Conservation (phyloP, 306 rosid genomes). For the Malus orientalis region DNA sequence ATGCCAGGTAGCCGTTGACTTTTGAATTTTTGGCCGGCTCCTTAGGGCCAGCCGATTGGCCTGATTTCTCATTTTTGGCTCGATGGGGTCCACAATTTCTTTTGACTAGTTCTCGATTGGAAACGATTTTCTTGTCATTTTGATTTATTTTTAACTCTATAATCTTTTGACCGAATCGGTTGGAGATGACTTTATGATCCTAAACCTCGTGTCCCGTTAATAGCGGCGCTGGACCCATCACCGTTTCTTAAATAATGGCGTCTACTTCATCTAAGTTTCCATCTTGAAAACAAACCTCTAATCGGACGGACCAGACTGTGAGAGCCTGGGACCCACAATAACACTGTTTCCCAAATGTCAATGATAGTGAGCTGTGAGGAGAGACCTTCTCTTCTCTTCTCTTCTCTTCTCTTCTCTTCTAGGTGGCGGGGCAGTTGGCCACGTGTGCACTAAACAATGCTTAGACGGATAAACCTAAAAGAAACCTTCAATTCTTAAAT, state of each 20-base stretch:
- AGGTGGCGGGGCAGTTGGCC: not conserved
- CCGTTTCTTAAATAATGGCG: not conserved
- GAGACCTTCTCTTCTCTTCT: not conserved
- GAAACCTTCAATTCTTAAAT: not conserved
- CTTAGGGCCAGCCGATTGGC: no score
- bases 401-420: not conserved
- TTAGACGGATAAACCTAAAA: not conserved
- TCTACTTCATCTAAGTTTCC: not conserved
- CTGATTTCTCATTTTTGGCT: no score
- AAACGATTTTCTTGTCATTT: no score
- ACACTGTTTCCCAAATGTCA: not conserved
- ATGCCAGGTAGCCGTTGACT: no score
- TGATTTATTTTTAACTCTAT: rapidly evolving
- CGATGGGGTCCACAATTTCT: rapidly evolving
- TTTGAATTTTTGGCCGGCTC: no score
- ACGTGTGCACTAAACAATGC: not conserved
- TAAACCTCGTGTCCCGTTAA: not conserved
- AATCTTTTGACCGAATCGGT: no score
- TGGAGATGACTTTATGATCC: not conserved
- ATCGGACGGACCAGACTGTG: not conserved
- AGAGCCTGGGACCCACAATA: not conserved
- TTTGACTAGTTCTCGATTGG: no score
- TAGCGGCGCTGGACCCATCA: not conserved
- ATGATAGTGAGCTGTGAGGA: not conserved
- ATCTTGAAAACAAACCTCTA: not conserved